Evolutionary conservation across 345 rosid genomes (phyloP).

Genomic region (Gossypium anomalum): DNA sequence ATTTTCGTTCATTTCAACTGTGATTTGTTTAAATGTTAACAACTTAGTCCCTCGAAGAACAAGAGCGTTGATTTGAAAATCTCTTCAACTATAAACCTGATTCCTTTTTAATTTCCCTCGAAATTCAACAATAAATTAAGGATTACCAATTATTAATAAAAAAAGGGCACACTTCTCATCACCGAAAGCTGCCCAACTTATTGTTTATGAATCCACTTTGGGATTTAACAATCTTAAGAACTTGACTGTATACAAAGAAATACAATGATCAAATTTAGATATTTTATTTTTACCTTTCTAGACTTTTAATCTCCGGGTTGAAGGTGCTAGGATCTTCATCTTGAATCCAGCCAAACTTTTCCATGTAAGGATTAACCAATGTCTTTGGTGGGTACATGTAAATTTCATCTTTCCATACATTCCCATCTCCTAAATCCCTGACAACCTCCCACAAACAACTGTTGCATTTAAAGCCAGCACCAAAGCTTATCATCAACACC

Average conservation of each 20-base stretch:
- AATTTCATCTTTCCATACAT: slow-evolving; percentile 66
- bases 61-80: no score
- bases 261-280: neutral
- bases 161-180: neutral
- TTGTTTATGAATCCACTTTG: slow-evolving; percentile 3
- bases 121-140: neutral
- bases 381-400: slow-evolving; percentile 64
- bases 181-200: neutral
- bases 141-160: neutral
- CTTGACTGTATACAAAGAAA: neutral
- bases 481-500: slow-evolving; percentile 68
- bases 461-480: slow-evolving; percentile 82
- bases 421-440: slow-evolving; percentile 44
- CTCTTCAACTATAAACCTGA: neutral
- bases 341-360: slow-evolving; percentile 88
- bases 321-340: slow-evolving; percentile 66
- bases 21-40: no score
- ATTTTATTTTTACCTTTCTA: neutral
- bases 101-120: neutral
- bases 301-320: slow-evolving; percentile 20
- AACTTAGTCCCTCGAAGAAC: no score
- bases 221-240: slow-evolving; percentile 2
- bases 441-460: slow-evolving; percentile 76
- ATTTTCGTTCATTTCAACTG: no score
- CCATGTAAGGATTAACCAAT: slow-evolving; percentile 65